Evolutionary conservation across 192 early-diverging fungal species (phyloP).

Genomic region (Backusella tarrabulga): DNA sequence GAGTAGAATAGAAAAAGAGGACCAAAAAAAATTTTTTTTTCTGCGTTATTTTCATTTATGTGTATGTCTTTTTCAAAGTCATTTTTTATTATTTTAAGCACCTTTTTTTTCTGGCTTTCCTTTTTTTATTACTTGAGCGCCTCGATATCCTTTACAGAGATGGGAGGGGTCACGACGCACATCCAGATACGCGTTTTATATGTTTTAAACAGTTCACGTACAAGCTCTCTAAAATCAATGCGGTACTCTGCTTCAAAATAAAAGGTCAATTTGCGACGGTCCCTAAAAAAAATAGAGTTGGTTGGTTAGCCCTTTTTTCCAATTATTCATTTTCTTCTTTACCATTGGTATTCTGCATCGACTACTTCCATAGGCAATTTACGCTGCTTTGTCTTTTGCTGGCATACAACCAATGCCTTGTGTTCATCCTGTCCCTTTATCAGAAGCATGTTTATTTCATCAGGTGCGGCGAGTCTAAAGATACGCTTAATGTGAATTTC

Average conservation of each 20-base stretch:
- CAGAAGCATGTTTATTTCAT: slow-evolving; percentile 78
- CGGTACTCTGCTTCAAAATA: slow-evolving; percentile 95
- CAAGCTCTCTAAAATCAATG: slow-evolving; percentile 95
- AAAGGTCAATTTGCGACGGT: slow-evolving; percentile 95
- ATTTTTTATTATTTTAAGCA: background rate
- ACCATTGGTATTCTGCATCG: slow-evolving; percentile 98
- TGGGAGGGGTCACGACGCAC: slow-evolving; percentile 29
- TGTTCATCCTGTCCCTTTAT: slow-evolving; percentile 88
- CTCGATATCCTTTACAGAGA: background rate
- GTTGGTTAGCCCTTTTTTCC: background rate
- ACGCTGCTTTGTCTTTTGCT: slow-evolving; percentile 85
- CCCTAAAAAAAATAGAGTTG: slow-evolving; percentile 47
- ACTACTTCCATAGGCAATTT: slow-evolving; percentile 94
- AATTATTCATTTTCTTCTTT: background rate
- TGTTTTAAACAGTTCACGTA: slow-evolving; percentile 94
- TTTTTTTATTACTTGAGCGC: background rate
- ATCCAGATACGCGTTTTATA: slow-evolving; percentile 99
- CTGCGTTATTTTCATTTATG: background rate
- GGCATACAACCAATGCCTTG: slow-evolving; percentile 84
- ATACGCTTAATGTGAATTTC: slow-evolving; percentile 93
- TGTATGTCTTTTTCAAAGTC: background rate
- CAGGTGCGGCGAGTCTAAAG: slow-evolving; percentile 74
- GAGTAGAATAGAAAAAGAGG: background rate
- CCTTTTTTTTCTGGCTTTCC: background rate
- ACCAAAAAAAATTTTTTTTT: slow-evolving; percentile 1